These are phyloP conservation scores for Flaveria trinervia DNA, from an alignment of 129 eudicot species.

Conservation along the genomic window DNA sequence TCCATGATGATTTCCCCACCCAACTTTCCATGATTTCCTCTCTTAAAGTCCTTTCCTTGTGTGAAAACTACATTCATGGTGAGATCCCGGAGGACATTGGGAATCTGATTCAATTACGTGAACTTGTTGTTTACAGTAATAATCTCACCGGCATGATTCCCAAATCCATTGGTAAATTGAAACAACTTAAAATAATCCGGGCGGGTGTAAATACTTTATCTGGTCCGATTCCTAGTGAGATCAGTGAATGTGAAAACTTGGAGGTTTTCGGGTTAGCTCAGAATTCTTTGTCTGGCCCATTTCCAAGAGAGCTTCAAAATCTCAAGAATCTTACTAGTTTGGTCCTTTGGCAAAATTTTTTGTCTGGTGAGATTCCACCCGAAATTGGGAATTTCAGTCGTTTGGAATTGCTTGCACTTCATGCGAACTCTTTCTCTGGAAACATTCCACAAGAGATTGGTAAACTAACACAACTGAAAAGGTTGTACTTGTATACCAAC, in stretches of 20 bases:
- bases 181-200: slow-evolving; percentile 64
- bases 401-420: slow-evolving; percentile 73
- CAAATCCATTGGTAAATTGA: slow-evolving; percentile 51
- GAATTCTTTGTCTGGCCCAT: slow-evolving; percentile 58
- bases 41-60: slow-evolving; percentile 61
- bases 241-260: slow-evolving; percentile 66
- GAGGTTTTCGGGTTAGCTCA: slow-evolving; percentile 73
- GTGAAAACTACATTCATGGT: slow-evolving; percentile 72
- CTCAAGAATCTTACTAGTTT: slow-evolving; percentile 57
- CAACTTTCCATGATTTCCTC: slow-evolving; percentile 52
- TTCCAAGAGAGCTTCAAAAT: slow-evolving; percentile 70
- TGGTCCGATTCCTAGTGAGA: slow-evolving; percentile 69
- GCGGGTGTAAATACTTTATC: slow-evolving; percentile 73
- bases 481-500: slow-evolving; percentile 75
- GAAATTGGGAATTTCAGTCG: slow-evolving; percentile 66
- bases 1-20: slow-evolving; percentile 59
- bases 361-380: slow-evolving; percentile 69
- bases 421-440: slow-evolving; percentile 64
- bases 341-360: slow-evolving; percentile 74
- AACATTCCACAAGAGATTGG: slow-evolving; percentile 72
- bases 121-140: slow-evolving; percentile 78
- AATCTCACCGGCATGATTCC: slow-evolving; percentile 82
- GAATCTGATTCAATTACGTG: slow-evolving; percentile 51
- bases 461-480: slow-evolving; percentile 48
- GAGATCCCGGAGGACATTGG: slow-evolving; percentile 71